Conservation (phyloP, 306 rosid species). For the Malus sieversii region DNA sequence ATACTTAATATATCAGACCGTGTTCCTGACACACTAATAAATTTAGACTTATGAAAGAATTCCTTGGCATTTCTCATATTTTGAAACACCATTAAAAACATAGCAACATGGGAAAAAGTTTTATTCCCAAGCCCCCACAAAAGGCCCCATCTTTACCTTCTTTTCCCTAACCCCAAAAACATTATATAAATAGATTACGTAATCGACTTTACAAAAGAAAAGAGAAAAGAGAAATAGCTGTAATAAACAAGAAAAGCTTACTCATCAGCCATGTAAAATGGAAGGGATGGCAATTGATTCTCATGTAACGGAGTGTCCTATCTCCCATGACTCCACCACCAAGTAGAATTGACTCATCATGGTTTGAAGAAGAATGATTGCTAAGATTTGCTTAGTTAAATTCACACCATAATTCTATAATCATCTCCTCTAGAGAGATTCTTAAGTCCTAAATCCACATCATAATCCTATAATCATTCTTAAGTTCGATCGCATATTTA, state of each 20-base stretch:
- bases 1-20: fast-evolving
- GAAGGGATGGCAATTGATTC: not conserved
- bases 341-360: not conserved
- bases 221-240: not conserved
- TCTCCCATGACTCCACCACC: not conserved
- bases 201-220: conserved; percentile 9
- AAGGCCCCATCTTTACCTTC: not conserved
- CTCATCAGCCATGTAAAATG: not conserved
- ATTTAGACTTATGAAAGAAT: no score
- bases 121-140: conserved; percentile 13
- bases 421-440: not conserved
- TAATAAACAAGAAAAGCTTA: not conserved
- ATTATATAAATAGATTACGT: not conserved
- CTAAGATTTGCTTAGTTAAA: not conserved
- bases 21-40: fast-evolving
- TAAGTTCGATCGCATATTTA: not conserved
- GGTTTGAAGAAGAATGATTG: not conserved
- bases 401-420: not conserved
- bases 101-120: no score
- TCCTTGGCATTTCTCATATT: no score
- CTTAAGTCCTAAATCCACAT: not conserved
- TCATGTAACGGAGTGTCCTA: not conserved
- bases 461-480: not conserved
- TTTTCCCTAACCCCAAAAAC: conserved; percentile 5
- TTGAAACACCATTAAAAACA: no score